phyloP scores from a whole-genome alignment of 2,329 filamentous ascomycete genomes.

The Aspergillus sp. region DNA sequence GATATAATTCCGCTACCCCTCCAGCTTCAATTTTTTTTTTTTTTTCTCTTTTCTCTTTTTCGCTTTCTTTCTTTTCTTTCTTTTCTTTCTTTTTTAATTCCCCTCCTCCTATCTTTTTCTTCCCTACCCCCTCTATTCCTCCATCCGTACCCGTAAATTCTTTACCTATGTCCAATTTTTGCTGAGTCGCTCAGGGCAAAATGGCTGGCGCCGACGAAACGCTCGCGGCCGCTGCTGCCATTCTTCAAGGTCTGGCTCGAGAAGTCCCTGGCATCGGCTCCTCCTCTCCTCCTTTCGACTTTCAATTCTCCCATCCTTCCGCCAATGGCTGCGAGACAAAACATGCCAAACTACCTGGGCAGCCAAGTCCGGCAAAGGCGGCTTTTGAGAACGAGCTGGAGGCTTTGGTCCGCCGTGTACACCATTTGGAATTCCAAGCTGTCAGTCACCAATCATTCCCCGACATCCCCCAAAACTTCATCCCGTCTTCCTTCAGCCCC shows the following conservation, averaged over 20 bases:
- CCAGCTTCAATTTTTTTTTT: no score
- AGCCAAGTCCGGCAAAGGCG: slow-evolving; percentile 68
- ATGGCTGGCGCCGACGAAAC: slow-evolving; percentile 47
- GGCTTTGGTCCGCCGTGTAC: slow-evolving; percentile 70
- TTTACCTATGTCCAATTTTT: slow-evolving; percentile 16
- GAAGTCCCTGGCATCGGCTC: slow-evolving; percentile 30
- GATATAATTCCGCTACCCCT: no score
- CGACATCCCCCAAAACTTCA: slow-evolving; percentile 71
- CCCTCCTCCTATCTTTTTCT: background rate
- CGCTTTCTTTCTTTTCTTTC: background rate
- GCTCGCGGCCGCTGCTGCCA: slow-evolving; percentile 41
- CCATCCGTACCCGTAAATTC: slow-evolving; percentile 1
- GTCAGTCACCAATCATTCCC: slow-evolving; percentile 55
- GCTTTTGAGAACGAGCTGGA: slow-evolving; percentile 78
- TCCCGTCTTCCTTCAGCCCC: slow-evolving; percentile 57
- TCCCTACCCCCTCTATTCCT: background rate
- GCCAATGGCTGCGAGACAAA: slow-evolving; percentile 48
- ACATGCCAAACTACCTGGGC: slow-evolving; percentile 70
- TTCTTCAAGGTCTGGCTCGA: slow-evolving; percentile 43
- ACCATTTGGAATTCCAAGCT: slow-evolving; percentile 76
- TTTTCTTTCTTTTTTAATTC: background rate
- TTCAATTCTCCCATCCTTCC: slow-evolving; percentile 24
- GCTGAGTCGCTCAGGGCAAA: slow-evolving; percentile 27
- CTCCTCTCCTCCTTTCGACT: slow-evolving; percentile 31
- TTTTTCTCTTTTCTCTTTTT: no score